A percentile compares a stretch with the other conserved stretches of the same genome.
Evolutionary conservation across 345 rosid genomes (phyloP).

Genomic region (Rhodomyrtus tomentosa): DNA sequence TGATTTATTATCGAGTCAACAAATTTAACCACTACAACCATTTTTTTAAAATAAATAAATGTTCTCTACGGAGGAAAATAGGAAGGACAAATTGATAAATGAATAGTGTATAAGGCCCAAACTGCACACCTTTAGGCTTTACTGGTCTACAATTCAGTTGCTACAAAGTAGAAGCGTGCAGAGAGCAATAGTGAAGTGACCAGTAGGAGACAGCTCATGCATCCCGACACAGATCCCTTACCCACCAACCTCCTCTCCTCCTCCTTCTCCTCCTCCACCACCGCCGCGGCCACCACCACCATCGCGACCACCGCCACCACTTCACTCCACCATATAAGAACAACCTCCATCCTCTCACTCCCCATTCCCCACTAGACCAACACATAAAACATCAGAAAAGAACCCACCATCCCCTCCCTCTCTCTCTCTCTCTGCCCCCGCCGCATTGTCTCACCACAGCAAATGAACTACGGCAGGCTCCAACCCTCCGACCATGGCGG

Average conservation of each 20-base stretch:
- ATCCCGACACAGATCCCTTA: not conserved
- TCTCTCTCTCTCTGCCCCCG: not conserved
- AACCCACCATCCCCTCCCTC: not conserved
- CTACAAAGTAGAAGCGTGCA: not conserved
- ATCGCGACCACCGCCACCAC: not conserved
- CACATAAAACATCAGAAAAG: not conserved
- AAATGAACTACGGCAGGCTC: constrained; percentile 24
- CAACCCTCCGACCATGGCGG: constrained; percentile 7
- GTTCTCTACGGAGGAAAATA: not conserved
- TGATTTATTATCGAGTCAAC: too few species aligned
- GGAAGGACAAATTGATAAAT: not conserved
- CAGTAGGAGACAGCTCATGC: not conserved
- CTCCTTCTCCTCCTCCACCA: not conserved
- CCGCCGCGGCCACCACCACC: not conserved
- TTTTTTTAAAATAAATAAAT: too few species aligned
- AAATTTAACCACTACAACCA: too few species aligned
- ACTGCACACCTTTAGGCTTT: not conserved
- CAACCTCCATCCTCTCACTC: not conserved
- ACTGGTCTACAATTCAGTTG: not conserved
- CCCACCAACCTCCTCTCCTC: not conserved
- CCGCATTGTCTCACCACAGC: not conserved
- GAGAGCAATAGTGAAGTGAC: not conserved
- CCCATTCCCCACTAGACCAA: not conserved
- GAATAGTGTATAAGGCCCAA: not conserved
- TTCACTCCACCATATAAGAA: not conserved